phyloP scores from a whole-genome alignment of 805 yeast species.

The Clavispora asparagi region DNA sequence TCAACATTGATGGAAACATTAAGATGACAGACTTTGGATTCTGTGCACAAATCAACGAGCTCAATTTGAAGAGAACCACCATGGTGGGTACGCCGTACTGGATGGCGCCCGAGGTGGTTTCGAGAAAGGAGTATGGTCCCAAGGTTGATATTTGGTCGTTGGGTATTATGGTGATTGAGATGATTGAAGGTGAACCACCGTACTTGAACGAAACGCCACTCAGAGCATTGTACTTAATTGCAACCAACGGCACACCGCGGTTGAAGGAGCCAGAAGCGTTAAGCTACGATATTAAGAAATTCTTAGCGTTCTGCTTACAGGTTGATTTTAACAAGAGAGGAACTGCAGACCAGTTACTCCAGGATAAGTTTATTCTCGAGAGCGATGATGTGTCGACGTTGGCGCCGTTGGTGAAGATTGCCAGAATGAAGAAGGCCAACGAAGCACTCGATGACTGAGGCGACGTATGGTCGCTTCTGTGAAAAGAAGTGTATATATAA shows the following conservation, averaged over 20 bases:
- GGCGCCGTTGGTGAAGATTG: conserved; percentile 70
- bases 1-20: conserved; percentile 80
- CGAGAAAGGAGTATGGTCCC: conserved; percentile 91
- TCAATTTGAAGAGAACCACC: conserved; percentile 84
- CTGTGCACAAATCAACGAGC: conserved; percentile 85
- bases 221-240: conserved; percentile 88
- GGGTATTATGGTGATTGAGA: conserved; percentile 97
- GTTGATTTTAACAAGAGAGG: conserved; percentile 82
- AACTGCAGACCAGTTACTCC: conserved; percentile 66
- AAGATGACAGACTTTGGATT: conserved; percentile 95
- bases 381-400: conserved; percentile 59
- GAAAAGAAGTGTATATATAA: background rate
- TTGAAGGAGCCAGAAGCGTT: conserved; percentile 83
- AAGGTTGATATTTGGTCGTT: conserved; percentile 97
- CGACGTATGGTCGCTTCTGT: background rate
- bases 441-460: conserved; percentile 16
- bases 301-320: conserved; percentile 72
- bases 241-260: conserved; percentile 94
- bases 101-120: conserved; percentile 99
- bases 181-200: conserved; percentile 99
- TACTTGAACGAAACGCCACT: conserved; percentile 94
- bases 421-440: conserved; percentile 56
- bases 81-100: conserved; percentile 99
- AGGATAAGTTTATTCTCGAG: conserved; percentile 57
- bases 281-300: conserved; percentile 58